Base-by-base conservation (phyloP, 176 grass and related monocot species). In the Dactylis glomerata region DNA sequence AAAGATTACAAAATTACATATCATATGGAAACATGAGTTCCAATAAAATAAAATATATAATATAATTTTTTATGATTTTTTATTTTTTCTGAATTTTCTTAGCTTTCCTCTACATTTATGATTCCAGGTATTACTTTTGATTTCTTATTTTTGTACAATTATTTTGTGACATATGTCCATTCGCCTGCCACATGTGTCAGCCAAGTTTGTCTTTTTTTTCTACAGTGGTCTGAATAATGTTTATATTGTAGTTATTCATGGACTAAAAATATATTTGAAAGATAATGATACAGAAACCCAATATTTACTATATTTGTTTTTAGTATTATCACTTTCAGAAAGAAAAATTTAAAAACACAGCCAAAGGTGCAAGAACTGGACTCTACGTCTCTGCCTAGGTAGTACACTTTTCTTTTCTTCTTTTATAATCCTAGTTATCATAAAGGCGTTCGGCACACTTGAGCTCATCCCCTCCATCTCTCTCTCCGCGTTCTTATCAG, bases 401-500 rank as follows among this genome's bases (percentile, higher is more conserved):
- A 73, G n/a, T 5, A 47, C 24, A 19, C 46, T 38, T 23, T 36
- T 75, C 22, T 49, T 56, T 55, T 78, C 34, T 45, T 30, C 40
- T 24, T 13, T 20, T 22, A 27, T 6, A 22, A 44, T 83, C 56
- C 11, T 24, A 68, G 58, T 34, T 63, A 14, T 37, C 79, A 55
- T 78, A 77, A 78, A 82, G 63, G 47, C 73, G 22, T 65, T 76
- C 28, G 61, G 61, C 64, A 62, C 62, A 52, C 13, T 56, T 30
- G 31, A 17, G 59, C 86, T 63, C 51, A 46, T 73, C 47, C 19
- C 47, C 50, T 57, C 41, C 59, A 40, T 80, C 75, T 62, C 82
- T 55, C 40, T 31, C 59, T 56, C 38, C 69, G 42, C 72, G 88
- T 86, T 78, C 83, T 78, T 86, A 86, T 82, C 83, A 55, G 83